These are phyloP conservation scores for Phytophthora colocasiae DNA, from an alignment of 352 stramenopile species.

Conservation along the genomic window DNA sequence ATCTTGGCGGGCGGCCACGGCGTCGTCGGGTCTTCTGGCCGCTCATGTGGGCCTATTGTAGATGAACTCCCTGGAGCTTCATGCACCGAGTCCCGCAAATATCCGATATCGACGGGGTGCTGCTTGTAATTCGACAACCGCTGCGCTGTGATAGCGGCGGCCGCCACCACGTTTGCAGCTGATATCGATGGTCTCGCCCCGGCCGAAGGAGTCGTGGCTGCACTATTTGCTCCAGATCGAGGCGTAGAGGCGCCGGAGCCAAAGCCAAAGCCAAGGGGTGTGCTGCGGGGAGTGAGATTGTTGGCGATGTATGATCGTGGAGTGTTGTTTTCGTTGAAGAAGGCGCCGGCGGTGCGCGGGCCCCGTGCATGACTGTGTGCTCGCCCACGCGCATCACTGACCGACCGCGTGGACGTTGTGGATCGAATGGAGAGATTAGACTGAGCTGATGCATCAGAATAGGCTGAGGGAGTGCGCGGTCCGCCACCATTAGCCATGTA, in stretches of 20 bases:
- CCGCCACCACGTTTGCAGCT: slow-evolving; percentile 40
- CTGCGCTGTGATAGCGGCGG: slow-evolving; percentile 46
- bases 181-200: slow-evolving; percentile 42
- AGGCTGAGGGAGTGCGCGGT: slow-evolving; percentile 73
- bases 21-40: slow-evolving; percentile 35
- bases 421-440: slow-evolving; percentile 86
- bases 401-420: slow-evolving; percentile 69
- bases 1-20: slow-evolving; percentile 40
- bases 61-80: slow-evolving; percentile 8
- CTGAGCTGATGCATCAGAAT: slow-evolving; percentile 76
- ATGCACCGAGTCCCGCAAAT: slow-evolving; percentile 65
- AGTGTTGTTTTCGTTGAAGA: slow-evolving; percentile 72
- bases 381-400: slow-evolving; percentile 50
- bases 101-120: slow-evolving; percentile 71
- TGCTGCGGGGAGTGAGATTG: slow-evolving; percentile 62
- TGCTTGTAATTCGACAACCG: slow-evolving; percentile 75
- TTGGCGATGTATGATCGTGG: slow-evolving; percentile 81
- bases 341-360: slow-evolving; percentile 36
- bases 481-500: slow-evolving; percentile 65
- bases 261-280: slow-evolving; percentile 34
- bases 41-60: slow-evolving; percentile 15
- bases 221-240: slow-evolving; percentile 50
- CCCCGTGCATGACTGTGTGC: slow-evolving; percentile 25
- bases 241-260: slow-evolving; percentile 46
- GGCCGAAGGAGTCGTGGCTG: slow-evolving; percentile 38